A percentile compares a stretch with the other conserved stretches of the same genome.
Evolutionary conservation across 164 flowering plant species (phyloP).

Genomic region (Sedum album): DNA sequence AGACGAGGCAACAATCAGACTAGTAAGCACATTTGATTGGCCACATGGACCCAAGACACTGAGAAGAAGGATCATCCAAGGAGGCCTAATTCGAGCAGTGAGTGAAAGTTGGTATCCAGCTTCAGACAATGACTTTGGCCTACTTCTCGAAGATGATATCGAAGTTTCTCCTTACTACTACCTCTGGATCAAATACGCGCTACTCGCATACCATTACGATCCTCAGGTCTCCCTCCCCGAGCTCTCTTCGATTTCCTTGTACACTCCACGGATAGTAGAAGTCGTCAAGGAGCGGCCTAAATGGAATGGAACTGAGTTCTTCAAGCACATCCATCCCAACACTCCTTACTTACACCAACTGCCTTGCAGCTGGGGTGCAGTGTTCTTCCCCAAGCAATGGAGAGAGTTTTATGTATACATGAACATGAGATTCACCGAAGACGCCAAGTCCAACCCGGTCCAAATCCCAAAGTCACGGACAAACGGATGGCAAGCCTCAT

Average conservation of each 20-base stretch:
- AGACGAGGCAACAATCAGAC: constrained; percentile 60
- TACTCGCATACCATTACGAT: constrained; percentile 82
- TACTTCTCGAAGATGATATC: constrained; percentile 89
- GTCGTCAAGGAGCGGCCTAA: constrained; percentile 91
- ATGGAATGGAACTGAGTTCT: constrained; percentile 83
- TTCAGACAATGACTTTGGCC: constrained; percentile 81
- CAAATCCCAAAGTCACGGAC: constrained; percentile 92
- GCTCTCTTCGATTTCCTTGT: constrained; percentile 82
- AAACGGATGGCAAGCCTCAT: constrained; percentile 98
- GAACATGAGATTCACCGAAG: constrained; percentile 92
- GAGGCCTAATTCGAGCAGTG: constrained; percentile 92
- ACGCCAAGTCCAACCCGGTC: constrained; percentile 83
- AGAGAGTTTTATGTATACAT: constrained; percentile 91
- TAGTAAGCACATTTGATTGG: constrained; percentile 66
- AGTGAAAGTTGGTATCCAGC: constrained; percentile 99
- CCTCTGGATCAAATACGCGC: constrained; percentile 87
- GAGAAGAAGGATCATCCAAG: constrained; percentile 86
- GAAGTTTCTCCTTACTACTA: constrained; percentile 96
- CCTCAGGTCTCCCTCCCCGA: constrained; percentile 86
- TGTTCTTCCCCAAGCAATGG: constrained; percentile 98
- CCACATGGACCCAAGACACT: constrained; percentile 84
- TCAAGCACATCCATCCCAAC: constrained; percentile 79
- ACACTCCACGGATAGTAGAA: constrained; percentile 81
- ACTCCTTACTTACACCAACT: constrained; percentile 95
- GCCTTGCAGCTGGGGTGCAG: constrained; percentile 98